A percentile compares a stretch with the other conserved stretches of the same genome.
Conservation (phyloP, 768 basidiomycete species). For the Cystofilobasidium macerans region DNA sequence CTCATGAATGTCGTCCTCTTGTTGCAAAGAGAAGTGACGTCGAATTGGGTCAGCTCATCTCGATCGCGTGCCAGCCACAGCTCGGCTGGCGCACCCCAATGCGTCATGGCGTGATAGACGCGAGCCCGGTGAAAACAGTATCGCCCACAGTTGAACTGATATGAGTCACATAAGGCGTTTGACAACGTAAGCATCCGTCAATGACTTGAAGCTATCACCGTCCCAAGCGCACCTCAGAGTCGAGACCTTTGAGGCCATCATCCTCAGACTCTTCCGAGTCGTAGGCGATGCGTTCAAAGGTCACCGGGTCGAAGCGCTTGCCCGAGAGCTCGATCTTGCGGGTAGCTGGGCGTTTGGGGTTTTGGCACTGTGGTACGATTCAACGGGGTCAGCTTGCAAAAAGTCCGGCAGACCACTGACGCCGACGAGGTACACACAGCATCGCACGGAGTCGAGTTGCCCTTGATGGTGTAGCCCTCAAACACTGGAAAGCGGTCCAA, state of each 20-base stretch:
- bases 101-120: neutral
- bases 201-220: no score
- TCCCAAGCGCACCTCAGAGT: constrained; percentile 5
- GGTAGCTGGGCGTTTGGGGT: neutral
- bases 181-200: no score
- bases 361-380: neutral
- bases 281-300: neutral
- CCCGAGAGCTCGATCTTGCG: neutral
- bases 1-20: neutral
- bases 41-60: neutral
- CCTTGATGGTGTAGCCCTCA: neutral
- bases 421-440: neutral
- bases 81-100: neutral
- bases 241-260: neutral
- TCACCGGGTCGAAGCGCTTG: neutral
- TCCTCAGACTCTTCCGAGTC: neutral
- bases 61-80: neutral
- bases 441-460: neutral
- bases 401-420: neutral
- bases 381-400: neutral
- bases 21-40: neutral
- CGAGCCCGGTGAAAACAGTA: neutral
- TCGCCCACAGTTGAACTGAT: neutral
- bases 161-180: neutral
- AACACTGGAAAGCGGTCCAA: neutral